Evolutionary conservation across 805 yeast species (phyloP), one percentile per base, ranked within the genome.

Genomic region (Yarrowia osloensis): DNA sequence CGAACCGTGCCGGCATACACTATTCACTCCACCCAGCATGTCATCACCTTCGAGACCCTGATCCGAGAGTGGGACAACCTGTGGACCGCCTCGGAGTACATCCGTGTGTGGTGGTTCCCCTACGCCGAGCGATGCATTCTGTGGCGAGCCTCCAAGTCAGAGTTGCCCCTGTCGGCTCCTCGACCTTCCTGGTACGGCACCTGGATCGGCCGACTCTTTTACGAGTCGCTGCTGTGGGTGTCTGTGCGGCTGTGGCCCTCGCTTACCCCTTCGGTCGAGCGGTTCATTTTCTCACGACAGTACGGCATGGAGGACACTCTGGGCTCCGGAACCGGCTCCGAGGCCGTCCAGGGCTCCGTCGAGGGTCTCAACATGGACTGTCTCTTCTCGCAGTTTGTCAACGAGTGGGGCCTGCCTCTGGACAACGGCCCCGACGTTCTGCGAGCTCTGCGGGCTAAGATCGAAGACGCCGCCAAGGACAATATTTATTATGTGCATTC

Each of bases 91-190:
- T 84, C 91, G n/a, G 99, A 94, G 78, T 94, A 86, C 74, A 88
- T 92, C 54, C 85, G 98, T 70, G 85, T 92, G 61, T 94, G 98
- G 98, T 95, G 98, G 98, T 95, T 89, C 77, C 98, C 99, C 1
- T 95, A 94, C 77, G 82, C 95, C 19, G 85, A 86, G 63, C 88
- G 88, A 74, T 90, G 97, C 80, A 86, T 92, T 35, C 80, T 92
- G 59, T 94, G 98, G 98, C 85, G 96, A 74, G 98, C 97, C 42
- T 79, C 85, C 26, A 91, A 91, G 74, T 85, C 97, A 0, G 79
- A 79, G 28, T 90, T 88, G 40, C 83, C 88, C 0, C 77, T 85
- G 54, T 83, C 89, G 4, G 80, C 78, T 2, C 91, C 95, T 33
- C 81, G 90, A 73, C 81, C 81, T 22, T 87, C 93, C 29, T 92